These are phyloP conservation scores for Pseudomassariella vexata DNA, from an alignment of 2,329 filamentous ascomycete genomes.

Conservation along the genomic window DNA sequence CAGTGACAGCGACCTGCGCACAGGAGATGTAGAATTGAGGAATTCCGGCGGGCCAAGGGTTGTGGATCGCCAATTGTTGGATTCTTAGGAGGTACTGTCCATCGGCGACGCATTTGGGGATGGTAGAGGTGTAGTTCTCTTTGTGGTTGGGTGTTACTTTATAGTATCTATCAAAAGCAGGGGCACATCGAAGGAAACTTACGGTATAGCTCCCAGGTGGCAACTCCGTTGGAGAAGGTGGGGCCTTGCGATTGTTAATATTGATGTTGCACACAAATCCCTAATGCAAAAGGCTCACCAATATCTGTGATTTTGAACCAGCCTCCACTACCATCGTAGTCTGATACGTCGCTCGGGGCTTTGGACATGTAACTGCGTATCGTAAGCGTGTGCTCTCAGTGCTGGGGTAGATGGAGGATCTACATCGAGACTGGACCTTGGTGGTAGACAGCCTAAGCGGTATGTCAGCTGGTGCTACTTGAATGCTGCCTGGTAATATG, in stretches of 20 bases:
- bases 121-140: constrained; percentile 30
- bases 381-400: constrained; percentile 2
- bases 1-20: constrained; percentile 39
- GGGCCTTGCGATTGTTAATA: constrained; percentile 18
- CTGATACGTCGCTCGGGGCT: constrained; percentile 26
- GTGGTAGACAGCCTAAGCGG: constrained; percentile 31
- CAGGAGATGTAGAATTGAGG: constrained; percentile 43
- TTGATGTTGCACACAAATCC: too few species aligned
- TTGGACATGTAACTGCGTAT: constrained; percentile 32
- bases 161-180: background rate
- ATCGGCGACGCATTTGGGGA: constrained; percentile 46
- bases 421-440: constrained; percentile 34
- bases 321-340: constrained; percentile 32
- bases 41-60: constrained; percentile 36
- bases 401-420: background rate
- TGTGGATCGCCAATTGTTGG: constrained; percentile 58
- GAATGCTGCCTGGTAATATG: too few species aligned
- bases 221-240: constrained; percentile 25
- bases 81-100: constrained; percentile 56
- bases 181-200: constrained; percentile 9
- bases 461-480: too few species aligned
- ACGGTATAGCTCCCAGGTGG: constrained; percentile 27
- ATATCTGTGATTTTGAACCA: constrained; percentile 38
- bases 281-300: constrained; percentile 15
- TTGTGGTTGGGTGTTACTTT: background rate